Percentiles rank a stretch among this genome's conserved stretches.
phyloP scores from a whole-genome alignment of 108 stramenopile genomes.

The Skeletonema grethae region DNA sequence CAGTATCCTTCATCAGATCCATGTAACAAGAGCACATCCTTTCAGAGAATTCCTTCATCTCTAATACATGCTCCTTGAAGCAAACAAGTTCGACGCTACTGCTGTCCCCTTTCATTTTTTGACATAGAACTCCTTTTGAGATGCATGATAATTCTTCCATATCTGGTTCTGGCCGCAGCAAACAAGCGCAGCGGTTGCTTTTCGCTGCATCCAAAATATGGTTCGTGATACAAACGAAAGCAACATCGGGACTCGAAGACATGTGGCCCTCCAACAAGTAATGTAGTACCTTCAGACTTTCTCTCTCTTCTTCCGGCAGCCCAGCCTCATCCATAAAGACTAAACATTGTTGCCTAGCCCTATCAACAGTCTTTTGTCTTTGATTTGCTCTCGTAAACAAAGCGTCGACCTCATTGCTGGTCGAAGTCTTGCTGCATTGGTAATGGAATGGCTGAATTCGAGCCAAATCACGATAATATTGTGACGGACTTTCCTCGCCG shows the following conservation, averaged over 20 bases:
- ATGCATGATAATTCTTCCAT: conserved; percentile 39
- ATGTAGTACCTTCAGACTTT: conserved; percentile 49
- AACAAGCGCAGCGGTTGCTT: conserved; percentile 42
- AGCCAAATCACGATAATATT: conserved; percentile 20
- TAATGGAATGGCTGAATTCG: conserved; percentile 42
- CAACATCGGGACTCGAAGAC: conserved; percentile 31
- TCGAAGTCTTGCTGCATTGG: conserved; percentile 39
- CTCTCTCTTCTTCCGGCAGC: conserved; percentile 35
- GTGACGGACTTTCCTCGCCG: conserved; percentile 32
- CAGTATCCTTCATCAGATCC: conserved; percentile 18
- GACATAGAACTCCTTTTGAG: conserved; percentile 20
- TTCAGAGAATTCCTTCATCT: conserved; percentile 13
- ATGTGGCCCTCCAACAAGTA: conserved; percentile 49
- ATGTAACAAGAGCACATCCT: conserved; percentile 26
- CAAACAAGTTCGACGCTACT: not conserved
- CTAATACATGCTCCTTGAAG: conserved; percentile 4
- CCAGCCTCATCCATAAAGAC: conserved; percentile 48
- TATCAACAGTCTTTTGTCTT: conserved; percentile 24
- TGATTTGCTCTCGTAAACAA: conserved; percentile 32
- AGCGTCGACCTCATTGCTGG: conserved; percentile 34
- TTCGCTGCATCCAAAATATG: conserved; percentile 52
- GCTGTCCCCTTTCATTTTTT: not conserved
- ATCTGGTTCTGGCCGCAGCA: conserved; percentile 36
- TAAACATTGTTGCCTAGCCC: conserved; percentile 20
- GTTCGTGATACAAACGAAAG: conserved; percentile 40